Percentiles rank a stretch among this genome's conserved stretches.
phyloP scores from a whole-genome alignment of 257 asterid genomes.

The Nicotiana obtusifolia region DNA sequence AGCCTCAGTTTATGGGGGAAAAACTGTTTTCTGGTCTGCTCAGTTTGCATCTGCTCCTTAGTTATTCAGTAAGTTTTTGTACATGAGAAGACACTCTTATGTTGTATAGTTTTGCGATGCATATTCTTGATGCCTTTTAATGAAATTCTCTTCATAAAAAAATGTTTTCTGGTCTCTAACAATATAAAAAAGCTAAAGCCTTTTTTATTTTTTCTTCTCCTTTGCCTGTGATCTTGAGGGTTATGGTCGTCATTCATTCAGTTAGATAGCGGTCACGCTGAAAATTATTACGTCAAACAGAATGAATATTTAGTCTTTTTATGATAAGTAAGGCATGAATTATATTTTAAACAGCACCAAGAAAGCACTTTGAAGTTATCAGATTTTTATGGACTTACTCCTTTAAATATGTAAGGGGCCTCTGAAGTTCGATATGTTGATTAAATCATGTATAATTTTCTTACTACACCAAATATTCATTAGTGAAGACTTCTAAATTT shows the following conservation, averaged over 20 bases:
- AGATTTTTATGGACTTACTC: not conserved
- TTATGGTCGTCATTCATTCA: not conserved
- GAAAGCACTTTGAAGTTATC: not conserved
- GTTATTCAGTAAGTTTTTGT: too few species aligned
- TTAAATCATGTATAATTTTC: not conserved
- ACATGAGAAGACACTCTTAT: too few species aligned
- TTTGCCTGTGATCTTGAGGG: not conserved
- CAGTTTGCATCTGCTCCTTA: too few species aligned
- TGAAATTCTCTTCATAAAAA: not conserved
- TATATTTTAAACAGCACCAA: not conserved
- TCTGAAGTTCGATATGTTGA: not conserved
- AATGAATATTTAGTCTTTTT: not conserved
- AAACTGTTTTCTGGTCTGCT: not conserved
- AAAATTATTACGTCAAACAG: not conserved
- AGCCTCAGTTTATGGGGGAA: not conserved
- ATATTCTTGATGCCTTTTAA: too few species aligned
- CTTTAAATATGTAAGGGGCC: conserved; percentile 1
- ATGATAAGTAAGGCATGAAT: not conserved
- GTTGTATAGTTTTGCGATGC: too few species aligned
- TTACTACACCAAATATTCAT: not conserved
- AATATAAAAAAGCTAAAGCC: not conserved
- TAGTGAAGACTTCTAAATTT: not conserved
- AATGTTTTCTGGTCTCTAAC: not conserved
- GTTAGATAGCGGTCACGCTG: not conserved
- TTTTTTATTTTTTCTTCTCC: not conserved